A percentile compares a stretch with the other conserved stretches of the same genome.
phyloP scores from a whole-genome alignment of 148 eudicot genomes.

The Vaccinium vitisidaea region DNA sequence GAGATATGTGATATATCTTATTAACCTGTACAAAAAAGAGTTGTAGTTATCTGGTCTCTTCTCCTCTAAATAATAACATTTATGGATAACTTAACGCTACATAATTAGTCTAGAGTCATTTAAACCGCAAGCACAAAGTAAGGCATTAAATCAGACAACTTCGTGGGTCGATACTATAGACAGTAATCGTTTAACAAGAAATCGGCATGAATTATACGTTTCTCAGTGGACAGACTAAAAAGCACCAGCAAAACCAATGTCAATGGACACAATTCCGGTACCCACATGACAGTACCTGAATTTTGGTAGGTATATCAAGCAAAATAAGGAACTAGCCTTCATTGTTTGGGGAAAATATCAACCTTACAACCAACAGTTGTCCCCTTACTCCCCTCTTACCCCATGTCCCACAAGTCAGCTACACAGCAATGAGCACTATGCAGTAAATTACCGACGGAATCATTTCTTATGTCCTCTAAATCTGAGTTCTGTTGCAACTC shows the following conservation, averaged over 20 bases:
- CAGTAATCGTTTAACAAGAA: background rate
- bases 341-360: background rate
- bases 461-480: background rate
- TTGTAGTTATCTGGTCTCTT: constrained; percentile 1
- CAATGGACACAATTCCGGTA: background rate
- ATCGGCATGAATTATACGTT: background rate
- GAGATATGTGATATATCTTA: background rate
- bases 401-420: background rate
- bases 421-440: background rate
- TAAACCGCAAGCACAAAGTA: background rate
- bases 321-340: background rate
- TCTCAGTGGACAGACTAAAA: background rate
- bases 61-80: background rate
- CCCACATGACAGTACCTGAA: background rate
- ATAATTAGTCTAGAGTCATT: background rate
- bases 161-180: background rate
- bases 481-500: background rate
- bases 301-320: background rate
- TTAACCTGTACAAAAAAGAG: background rate
- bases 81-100: background rate
- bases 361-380: background rate
- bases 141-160: background rate
- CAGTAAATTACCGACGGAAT: background rate
- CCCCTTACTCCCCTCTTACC: background rate
- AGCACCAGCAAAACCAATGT: background rate